Evolutionary conservation across 2,329 filamentous ascomycete genomes (phyloP), one percentile per base, ranked within the genome.

Genomic region (Cladophialophora immunda): DNA sequence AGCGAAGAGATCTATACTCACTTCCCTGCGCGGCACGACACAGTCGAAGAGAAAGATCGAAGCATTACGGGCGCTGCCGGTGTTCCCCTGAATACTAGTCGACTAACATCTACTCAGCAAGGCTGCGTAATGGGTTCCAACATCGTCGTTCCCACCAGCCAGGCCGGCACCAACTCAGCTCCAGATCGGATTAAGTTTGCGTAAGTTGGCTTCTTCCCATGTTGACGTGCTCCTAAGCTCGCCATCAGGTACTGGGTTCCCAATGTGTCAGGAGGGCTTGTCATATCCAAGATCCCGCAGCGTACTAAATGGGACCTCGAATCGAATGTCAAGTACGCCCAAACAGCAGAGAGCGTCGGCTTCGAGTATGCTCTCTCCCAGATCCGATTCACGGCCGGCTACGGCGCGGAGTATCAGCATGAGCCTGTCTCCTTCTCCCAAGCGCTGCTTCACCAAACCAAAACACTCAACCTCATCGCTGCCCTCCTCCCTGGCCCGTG

Each of bases 391-490:
- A 85, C 84, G 72, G 81, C 84, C 8, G 82, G 82, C 7, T 83
- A 83, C 65, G 81, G 81, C 30, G 81, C 81, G 29, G 78, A 79
- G 50, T 80, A 83, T 63, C 83, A 85, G 74, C 83, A 85, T 64
- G 83, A 85, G 75, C 82, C 82, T 2, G 83, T 85, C 8, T 82
- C 82, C 4, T 83, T 86, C 73, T 82, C 81, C 11, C 83, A 85
- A 70, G 82, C 83, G 1, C 74, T 85, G 3, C 75, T 85, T 1
- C 79, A 81, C 63, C 75, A 75, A 34, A 85, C 83, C 2, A 77
- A 81, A 66, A 80, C 80, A 29, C 75, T 86, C 57, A 85, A 84
- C 68, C 74, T 86, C 30, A 85, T 86, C 64, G 83, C 82, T 3
- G 84, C 84, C 0, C 75, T 86, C 6, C 78, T 86, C 0, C 83